Conservation (phyloP, 495 filamentous ascomycete species). For the Antarctomyces pellizariae region DNA sequence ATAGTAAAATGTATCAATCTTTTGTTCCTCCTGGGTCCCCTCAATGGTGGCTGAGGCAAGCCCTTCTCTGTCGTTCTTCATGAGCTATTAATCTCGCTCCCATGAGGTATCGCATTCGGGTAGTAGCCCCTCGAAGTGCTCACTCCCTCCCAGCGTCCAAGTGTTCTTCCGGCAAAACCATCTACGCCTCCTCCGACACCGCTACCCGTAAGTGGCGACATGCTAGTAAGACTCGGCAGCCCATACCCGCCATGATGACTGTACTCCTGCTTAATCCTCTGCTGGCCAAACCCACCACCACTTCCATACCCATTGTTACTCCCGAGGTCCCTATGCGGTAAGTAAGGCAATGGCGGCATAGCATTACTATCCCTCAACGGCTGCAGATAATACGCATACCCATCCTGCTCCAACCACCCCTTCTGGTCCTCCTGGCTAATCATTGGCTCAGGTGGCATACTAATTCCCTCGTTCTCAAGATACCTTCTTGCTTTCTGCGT, state of each 20-base stretch:
- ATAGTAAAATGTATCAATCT: too few relatives aligned
- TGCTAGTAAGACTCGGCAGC: slow-evolving; percentile 8
- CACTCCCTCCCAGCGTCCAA: slow-evolving; percentile 10
- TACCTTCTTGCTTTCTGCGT: not conserved
- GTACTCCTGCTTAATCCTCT: slow-evolving; percentile 10
- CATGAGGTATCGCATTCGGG: slow-evolving; percentile 6
- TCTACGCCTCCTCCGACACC: too few relatives aligned
- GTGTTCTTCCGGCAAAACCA: slow-evolving; percentile 6
- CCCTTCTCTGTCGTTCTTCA: not conserved
- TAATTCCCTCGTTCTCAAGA: not conserved
- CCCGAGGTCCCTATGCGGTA: not conserved
- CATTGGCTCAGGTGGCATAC: too few relatives aligned
- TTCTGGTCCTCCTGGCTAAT: too few relatives aligned
- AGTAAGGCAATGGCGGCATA: not conserved
- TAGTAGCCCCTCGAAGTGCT: slow-evolving; percentile 9
- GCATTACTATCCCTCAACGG: too few relatives aligned
- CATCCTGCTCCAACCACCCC: too few relatives aligned
- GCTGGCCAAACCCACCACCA: slow-evolving; percentile 1
- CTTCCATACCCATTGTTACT: not conserved
- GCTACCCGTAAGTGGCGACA: too few relatives aligned
- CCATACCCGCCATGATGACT: slow-evolving; percentile 2
- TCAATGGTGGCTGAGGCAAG: too few relatives aligned
- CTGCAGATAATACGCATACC: too few relatives aligned
- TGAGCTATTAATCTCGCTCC: slow-evolving; percentile 3
- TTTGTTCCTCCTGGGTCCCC: too few relatives aligned